Conservation (phyloP, 2,329 filamentous ascomycete species). For the Ophiostoma populinum region DNA sequence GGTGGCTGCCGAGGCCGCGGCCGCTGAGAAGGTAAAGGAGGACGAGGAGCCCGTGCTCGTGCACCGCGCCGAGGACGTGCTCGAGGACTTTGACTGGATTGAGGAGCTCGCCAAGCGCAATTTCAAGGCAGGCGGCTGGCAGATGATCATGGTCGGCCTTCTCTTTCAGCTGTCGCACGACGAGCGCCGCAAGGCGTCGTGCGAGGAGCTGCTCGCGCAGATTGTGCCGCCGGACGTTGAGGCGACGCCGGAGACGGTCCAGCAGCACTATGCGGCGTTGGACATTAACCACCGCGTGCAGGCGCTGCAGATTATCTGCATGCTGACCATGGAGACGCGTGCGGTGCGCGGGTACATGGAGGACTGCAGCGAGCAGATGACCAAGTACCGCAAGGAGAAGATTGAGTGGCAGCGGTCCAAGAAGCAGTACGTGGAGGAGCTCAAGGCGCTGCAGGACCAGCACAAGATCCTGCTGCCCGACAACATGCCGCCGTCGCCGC, state of each 20-base stretch:
- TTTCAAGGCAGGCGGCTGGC: conserved; percentile 80
- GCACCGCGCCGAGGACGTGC: conserved; percentile 60
- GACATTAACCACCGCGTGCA: conserved; percentile 71
- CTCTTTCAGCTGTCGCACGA: conserved; percentile 70
- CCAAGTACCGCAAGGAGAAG: conserved; percentile 83
- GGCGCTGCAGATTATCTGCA: conserved; percentile 69
- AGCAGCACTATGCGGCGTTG: conserved; percentile 52
- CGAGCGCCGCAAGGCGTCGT: conserved; percentile 49
- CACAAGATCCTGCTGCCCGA: conserved; percentile 56
- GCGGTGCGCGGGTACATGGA: conserved; percentile 79
- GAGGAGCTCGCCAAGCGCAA: conserved; percentile 68
- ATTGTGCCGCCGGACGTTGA: conserved; percentile 67
- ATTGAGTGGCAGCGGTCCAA: conserved; percentile 77
- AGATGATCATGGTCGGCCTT: conserved; percentile 73
- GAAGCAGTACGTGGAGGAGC: conserved; percentile 50
- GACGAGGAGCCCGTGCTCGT: conserved; percentile 30
- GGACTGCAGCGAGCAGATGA: conserved; percentile 87
- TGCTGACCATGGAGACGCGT: conserved; percentile 74
- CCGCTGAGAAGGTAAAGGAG: conserved; percentile 32
- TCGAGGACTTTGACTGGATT: conserved; percentile 65
- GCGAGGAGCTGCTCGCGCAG: conserved; percentile 62
- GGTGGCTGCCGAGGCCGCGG: conserved; percentile 40
- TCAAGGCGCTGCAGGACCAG: conserved; percentile 54
- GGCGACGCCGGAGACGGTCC: conserved; percentile 58
- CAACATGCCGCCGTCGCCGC: conserved; percentile 49